These are phyloP conservation scores for Juglanconis juglandina DNA, from an alignment of 2,329 filamentous ascomycete species.

Conservation along the genomic window DNA sequence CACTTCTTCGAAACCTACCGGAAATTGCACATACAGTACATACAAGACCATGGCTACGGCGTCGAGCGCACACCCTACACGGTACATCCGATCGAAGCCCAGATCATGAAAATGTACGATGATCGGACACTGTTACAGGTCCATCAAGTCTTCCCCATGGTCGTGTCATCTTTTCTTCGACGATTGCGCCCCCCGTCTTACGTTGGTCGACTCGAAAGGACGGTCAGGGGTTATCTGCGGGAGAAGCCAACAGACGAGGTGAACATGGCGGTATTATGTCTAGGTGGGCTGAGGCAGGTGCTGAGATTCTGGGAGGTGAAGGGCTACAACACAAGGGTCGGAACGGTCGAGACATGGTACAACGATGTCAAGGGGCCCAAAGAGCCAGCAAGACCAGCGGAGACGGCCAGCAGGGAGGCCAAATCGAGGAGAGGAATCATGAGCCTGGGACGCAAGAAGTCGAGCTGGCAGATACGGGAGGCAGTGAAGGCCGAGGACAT, in stretches of 20 bases:
- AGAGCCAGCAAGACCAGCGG: conserved; percentile 30
- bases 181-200: conserved; percentile 62
- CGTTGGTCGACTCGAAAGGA: conserved; percentile 59
- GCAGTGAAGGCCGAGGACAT: conserved; percentile 19
- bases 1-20: conserved; percentile 67
- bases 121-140: conserved; percentile 60
- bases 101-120: conserved; percentile 64
- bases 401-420: conserved; percentile 37
- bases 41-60: conserved; percentile 51
- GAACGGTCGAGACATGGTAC: conserved; percentile 60
- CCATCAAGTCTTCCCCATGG: conserved; percentile 62
- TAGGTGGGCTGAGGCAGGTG: conserved; percentile 61
- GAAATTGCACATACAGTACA: conserved; percentile 54
- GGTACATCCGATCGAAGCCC: conserved; percentile 57
- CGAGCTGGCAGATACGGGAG: conserved; percentile 36
- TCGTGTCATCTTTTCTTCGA: conserved; percentile 62
- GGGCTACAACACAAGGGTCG: conserved; percentile 58
- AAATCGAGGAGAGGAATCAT: conserved; percentile 53
- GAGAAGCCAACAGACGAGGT: conserved; percentile 62
- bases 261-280: conserved; percentile 56
- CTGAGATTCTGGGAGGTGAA: conserved; percentile 65
- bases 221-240: conserved; percentile 60
- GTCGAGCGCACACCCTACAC: conserved; percentile 53
- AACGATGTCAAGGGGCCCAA: conserved; percentile 36
- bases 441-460: conserved; percentile 57